phyloP scores from a whole-genome alignment of 257 asterid species.

The Solanum commersonii region DNA sequence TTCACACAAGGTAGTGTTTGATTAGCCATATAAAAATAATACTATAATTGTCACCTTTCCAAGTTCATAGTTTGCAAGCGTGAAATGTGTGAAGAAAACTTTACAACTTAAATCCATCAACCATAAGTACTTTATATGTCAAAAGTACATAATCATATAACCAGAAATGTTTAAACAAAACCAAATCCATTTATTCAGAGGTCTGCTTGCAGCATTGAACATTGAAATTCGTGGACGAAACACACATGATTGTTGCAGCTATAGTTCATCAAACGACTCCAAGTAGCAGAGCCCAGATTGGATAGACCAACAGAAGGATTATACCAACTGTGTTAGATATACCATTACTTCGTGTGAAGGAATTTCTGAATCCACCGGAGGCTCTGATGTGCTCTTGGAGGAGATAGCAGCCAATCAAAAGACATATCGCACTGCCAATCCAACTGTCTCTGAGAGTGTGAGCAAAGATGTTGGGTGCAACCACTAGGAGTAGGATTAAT shows the following conservation, averaged over 20 bases:
- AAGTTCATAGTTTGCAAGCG: not conserved
- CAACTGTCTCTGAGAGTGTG: conserved; percentile 39
- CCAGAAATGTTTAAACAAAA: not conserved
- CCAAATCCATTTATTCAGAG: not conserved
- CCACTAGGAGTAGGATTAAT: conserved; percentile 72
- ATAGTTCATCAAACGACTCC: conserved; percentile 6
- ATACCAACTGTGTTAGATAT: conserved; percentile 85
- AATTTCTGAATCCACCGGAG: conserved; percentile 83
- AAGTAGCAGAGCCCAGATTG: conserved; percentile 65
- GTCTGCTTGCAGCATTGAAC: not conserved
- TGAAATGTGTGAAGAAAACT: not conserved
- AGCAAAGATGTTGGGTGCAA: conserved; percentile 69
- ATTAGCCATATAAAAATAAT: not conserved
- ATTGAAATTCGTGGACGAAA: not conserved
- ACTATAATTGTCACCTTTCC: not conserved
- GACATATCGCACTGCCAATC: conserved; percentile 59
- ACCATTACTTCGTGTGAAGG: conserved; percentile 72
- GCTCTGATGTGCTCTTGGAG: conserved; percentile 87
- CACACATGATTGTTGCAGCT: not conserved
- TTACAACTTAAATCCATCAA: not conserved
- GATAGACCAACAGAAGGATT: conserved; percentile 57
- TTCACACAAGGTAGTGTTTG: not conserved
- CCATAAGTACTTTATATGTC: not conserved
- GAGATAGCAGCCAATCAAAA: conserved; percentile 67
- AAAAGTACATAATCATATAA: not conserved